phyloP scores from a whole-genome alignment of 2,329 filamentous ascomycete species.

The Fusarium buxicola region DNA sequence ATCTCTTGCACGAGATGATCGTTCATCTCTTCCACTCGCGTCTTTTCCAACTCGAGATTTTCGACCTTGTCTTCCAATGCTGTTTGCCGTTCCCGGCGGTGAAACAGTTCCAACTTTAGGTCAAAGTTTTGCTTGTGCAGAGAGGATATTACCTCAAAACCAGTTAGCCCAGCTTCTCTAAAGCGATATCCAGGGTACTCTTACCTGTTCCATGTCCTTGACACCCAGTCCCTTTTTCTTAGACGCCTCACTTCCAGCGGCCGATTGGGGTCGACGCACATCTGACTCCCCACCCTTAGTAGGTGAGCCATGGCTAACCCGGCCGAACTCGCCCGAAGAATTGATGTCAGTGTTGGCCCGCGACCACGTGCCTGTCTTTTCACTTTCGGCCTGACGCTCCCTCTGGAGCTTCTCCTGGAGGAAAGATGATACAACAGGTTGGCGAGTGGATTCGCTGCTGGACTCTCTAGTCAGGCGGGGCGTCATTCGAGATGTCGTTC shows the following conservation, averaged over 20 bases:
- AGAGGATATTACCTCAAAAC: conserved; percentile 69
- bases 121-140: conserved; percentile 83
- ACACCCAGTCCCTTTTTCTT: conserved; percentile 69
- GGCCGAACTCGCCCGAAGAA: conserved; percentile 53
- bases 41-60: conserved; percentile 64
- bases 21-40: conserved; percentile 68
- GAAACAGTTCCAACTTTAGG: conserved; percentile 78
- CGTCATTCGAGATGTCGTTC: conserved; percentile 54
- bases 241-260: conserved; percentile 52
- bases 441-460: conserved; percentile 55
- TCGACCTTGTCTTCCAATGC: conserved; percentile 69
- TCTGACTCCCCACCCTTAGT: conserved; percentile 50
- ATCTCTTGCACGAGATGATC: conserved; percentile 69
- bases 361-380: conserved; percentile 52
- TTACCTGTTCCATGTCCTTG: conserved; percentile 76
- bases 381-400: conserved; percentile 62
- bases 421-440: conserved; percentile 60
- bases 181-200: conserved; percentile 17
- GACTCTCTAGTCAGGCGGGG: conserved; percentile 58
- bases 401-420: conserved; percentile 67
- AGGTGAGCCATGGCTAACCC: conserved; percentile 55
- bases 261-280: conserved; percentile 57
- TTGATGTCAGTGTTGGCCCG: conserved; percentile 54
- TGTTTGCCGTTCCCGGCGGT: conserved; percentile 73
- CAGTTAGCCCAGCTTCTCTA: conserved; percentile 11